Evolutionary conservation across 140 eudicot genomes (phyloP).

Genomic region (Ambrosia hybrid): DNA sequence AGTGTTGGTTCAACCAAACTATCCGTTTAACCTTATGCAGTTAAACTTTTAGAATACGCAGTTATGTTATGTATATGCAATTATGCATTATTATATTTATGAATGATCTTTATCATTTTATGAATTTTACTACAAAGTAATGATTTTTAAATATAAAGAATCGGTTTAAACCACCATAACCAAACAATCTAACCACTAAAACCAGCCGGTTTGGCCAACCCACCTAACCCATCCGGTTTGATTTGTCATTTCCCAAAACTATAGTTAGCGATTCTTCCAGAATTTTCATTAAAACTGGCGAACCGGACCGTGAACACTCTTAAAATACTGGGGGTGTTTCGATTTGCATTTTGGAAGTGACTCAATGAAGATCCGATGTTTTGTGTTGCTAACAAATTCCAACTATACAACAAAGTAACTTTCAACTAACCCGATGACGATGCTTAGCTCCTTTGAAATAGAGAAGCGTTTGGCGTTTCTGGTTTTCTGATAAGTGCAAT

Average conservation of each 20-base stretch:
- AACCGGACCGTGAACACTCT: too few relatives aligned
- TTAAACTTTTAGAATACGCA: neutral
- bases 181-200: neutral
- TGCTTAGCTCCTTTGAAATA: conserved; percentile 97
- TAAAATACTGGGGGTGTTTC: neutral
- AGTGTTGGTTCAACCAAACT: neutral
- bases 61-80: neutral
- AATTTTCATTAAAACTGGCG: too few relatives aligned
- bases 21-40: neutral
- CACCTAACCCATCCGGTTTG: neutral
- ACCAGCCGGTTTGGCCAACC: neutral
- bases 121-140: neutral
- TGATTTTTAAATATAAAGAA: neutral
- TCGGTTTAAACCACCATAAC: neutral
- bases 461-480: conserved; percentile 64
- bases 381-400: too few relatives aligned
- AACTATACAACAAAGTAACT: neutral
- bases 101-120: neutral
- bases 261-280: too few relatives aligned
- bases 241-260: neutral
- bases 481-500: conserved; percentile 53
- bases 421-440: conserved; percentile 79
- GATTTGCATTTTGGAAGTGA: neutral
- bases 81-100: neutral
- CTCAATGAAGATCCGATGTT: neutral